Percentiles rank a stretch among this genome's conserved stretches.
Conservation (phyloP, 768 basidiomycete species). For the Pleurotus tuoliensis region DNA sequence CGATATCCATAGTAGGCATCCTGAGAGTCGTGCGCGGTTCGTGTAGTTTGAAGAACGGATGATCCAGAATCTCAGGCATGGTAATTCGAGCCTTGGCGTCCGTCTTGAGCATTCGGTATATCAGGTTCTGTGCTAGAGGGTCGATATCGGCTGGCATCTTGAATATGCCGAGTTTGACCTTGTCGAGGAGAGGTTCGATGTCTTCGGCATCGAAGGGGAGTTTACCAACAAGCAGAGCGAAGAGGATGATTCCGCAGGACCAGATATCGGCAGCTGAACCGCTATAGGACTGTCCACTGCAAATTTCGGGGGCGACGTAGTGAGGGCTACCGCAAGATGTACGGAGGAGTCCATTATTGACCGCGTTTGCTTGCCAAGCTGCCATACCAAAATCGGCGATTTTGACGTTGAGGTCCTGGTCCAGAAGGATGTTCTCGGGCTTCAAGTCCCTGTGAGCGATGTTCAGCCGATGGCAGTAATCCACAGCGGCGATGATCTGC, state of each 20-base stretch:
- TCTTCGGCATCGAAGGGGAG: conserved; percentile 96
- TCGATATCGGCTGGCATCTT: conserved; percentile 73
- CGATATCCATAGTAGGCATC: conserved; percentile 60
- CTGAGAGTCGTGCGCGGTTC: conserved; percentile 38
- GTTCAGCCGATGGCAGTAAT: conserved; percentile 93
- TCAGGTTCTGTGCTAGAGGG: conserved; percentile 68
- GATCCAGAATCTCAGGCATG: conserved; percentile 73
- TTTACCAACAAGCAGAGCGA: conserved; percentile 78
- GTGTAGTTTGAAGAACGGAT: conserved; percentile 72
- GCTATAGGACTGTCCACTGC: conserved; percentile 78
- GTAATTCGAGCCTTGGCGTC: conserved; percentile 76
- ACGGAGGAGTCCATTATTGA: conserved; percentile 45
- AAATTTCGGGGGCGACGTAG: conserved; percentile 91
- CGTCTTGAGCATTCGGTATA: conserved; percentile 75
- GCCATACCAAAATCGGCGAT: conserved; percentile 99
- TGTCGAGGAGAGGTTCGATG: conserved; percentile 68
- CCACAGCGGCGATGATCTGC: conserved; percentile 87
- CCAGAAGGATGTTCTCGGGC: conserved; percentile 89
- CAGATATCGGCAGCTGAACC: conserved; percentile 91
- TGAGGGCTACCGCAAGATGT: conserved; percentile 95
- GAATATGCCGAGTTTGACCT: conserved; percentile 71
- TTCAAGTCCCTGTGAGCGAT: conserved; percentile 94
- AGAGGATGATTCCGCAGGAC: conserved; percentile 95
- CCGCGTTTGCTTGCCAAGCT: conserved; percentile 68
- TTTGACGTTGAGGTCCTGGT: conserved; percentile 82